phyloP scores from a whole-genome alignment of 192 early-diverging fungal genomes.

The Funneliformis geosporum region DNA sequence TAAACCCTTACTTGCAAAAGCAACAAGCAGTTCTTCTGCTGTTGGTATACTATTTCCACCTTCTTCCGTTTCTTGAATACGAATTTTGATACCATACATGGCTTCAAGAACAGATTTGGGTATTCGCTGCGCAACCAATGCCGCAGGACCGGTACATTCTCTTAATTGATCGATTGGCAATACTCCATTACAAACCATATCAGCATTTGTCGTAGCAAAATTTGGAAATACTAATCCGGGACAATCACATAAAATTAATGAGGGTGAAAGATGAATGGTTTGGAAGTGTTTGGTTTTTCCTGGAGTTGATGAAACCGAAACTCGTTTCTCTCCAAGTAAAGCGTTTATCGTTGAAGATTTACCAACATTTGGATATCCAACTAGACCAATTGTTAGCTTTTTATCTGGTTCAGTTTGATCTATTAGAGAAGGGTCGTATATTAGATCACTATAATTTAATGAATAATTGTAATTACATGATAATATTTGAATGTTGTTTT shows the following conservation, averaged over 20 bases:
- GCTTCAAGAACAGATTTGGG: conserved; percentile 87
- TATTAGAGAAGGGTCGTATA: neutral
- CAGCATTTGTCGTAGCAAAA: conserved; percentile 97
- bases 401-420: conserved; percentile 40
- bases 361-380: conserved; percentile 99
- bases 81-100: conserved; percentile 91
- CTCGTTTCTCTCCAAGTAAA: conserved; percentile 88
- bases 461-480: too few species aligned
- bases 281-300: conserved; percentile 99
- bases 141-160: conserved; percentile 88
- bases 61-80: conserved; percentile 71
- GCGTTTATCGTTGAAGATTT: conserved; percentile 99
- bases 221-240: conserved; percentile 99
- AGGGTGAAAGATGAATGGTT: conserved; percentile 88
- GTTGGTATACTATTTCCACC: conserved; percentile 78
- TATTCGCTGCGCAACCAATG: conserved; percentile 77
- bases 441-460: conserved; percentile 4
- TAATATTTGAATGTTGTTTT: too few species aligned
- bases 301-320: conserved; percentile 94
- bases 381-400: conserved; percentile 89
- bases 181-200: conserved; percentile 98
- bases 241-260: conserved; percentile 94
- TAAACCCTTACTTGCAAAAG: conserved; percentile 76
- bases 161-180: conserved; percentile 98
- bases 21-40: conserved; percentile 83